Base-by-base conservation (phyloP, 768 basidiomycete species). In the Clathrus columnatus region DNA sequence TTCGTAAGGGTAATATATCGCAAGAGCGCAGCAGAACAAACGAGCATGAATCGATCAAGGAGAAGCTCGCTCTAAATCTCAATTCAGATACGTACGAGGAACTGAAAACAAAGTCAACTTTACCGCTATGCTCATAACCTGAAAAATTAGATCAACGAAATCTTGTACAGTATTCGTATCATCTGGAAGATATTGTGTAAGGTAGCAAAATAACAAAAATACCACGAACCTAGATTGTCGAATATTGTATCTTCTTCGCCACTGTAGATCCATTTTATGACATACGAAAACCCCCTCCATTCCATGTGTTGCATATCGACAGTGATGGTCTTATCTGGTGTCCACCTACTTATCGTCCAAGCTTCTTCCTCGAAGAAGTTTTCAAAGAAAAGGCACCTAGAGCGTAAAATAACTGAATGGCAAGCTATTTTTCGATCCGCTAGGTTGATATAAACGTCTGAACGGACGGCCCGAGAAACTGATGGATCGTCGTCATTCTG, bases 71-170 rank as follows among this genome's bases (percentile, higher is more conserved):
- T 93, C 86, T 94, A 58, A 4, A 6, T 30, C 24, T 8, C 7
- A 43, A 5, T 2, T 58, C 23, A 60, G 54, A 21, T 32, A 18
- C 16, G n/a, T 21, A 20, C 26, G n/a, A 17, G 7, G 20, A 18
- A 26, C 29, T n/a, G 23, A 5, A 42, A 5, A 17, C 8, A 14
- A 42, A 32, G 2, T 48, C 53, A 1, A 24, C 26, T 80, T 66
- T 65, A 93, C 91, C 30, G 93, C 91, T 17, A 82, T 85, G 30
- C 84, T 84, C 68, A 96, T 80, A 16, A 97, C 83, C 20, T 85
- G 81, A 59, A 96, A 91, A 70, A 92, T 79, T 60, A 93, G 90
- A 58, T 91, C 86, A 55, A 98, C 67, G 27, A 91, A 72, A 30
- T 87, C 82, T 54, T 98, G 91, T 5, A 82, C 70, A 1, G 78